Percentiles rank a stretch among this genome's conserved stretches.
Conservation (phyloP, 1,284 basidiomycete species). For the Malassezia globosa region DNA sequence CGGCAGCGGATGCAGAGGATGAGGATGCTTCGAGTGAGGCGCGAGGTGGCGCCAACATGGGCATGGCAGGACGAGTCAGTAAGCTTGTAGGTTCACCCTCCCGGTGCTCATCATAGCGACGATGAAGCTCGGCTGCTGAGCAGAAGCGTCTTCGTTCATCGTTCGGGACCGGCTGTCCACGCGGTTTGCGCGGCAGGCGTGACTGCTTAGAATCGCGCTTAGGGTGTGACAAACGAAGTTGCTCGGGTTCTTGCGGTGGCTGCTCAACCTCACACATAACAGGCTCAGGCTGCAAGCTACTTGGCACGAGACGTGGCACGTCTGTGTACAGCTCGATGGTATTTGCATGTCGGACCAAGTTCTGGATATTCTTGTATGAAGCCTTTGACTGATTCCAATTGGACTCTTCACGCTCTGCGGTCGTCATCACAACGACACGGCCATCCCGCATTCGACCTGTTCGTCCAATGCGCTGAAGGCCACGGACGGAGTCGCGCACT, state of each 20-base stretch:
- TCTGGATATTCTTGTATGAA: constrained; percentile 78
- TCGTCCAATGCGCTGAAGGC: constrained; percentile 91
- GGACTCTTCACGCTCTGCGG: constrained; percentile 76
- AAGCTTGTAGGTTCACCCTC: background rate
- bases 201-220: constrained; percentile 22
- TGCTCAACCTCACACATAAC: constrained; percentile 63
- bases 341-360: constrained; percentile 71
- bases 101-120: constrained; percentile 9
- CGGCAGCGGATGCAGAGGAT: too few relatives aligned
- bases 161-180: constrained; percentile 27
- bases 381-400: constrained; percentile 85
- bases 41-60: background rate
- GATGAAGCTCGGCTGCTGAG: constrained; percentile 29
- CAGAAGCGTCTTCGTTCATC: constrained; percentile 27
- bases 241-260: constrained; percentile 41
- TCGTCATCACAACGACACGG: constrained; percentile 79
- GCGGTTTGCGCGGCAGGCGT: constrained; percentile 16
- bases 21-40: background rate
- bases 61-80: too few relatives aligned
- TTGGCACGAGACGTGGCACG: constrained; percentile 73
- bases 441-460: constrained; percentile 89
- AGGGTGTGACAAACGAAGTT: constrained; percentile 2
- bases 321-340: constrained; percentile 84
- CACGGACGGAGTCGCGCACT: constrained; percentile 83
- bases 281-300: constrained; percentile 62